These are phyloP conservation scores for Podochytrium sp. DNA, from an alignment of 192 early-diverging fungal species.

Conservation along the genomic window DNA sequence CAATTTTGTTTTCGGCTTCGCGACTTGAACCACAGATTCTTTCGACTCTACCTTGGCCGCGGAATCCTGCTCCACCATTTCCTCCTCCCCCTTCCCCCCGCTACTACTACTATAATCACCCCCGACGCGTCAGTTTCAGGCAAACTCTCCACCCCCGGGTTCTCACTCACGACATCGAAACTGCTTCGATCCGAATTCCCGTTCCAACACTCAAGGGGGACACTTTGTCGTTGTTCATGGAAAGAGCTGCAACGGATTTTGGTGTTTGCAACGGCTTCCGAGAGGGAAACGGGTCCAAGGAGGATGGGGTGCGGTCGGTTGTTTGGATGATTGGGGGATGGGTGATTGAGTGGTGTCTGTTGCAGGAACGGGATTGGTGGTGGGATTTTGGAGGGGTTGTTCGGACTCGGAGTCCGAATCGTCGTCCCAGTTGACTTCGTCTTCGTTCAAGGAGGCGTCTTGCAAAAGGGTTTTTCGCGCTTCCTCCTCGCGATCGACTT, in stretches of 20 bases:
- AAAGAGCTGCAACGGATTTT: background rate
- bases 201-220: no score
- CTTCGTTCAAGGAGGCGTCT: constrained; percentile 23
- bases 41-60: background rate
- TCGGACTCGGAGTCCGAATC: constrained; percentile 32
- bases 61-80: background rate
- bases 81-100: background rate
- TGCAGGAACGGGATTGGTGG: no score
- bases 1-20: no score
- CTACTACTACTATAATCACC: background rate
- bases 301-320: no score
- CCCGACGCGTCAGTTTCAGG: background rate
- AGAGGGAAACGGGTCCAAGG: background rate
- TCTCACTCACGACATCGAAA: constrained; percentile 20
- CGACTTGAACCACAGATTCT: background rate
- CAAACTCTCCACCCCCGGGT: constrained; percentile 5
- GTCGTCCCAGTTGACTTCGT: constrained; percentile 33
- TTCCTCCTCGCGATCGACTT: constrained; percentile 49
- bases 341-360: no score
- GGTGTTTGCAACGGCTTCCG: background rate
- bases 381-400: no score
- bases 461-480: constrained; percentile 37
- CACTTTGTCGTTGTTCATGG: no score
- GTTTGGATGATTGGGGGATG: no score
- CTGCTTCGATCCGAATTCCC: background rate